Base-by-base conservation (phyloP, 2,329 filamentous ascomycete species). In the Pseudopithomyces maydicus region DNA sequence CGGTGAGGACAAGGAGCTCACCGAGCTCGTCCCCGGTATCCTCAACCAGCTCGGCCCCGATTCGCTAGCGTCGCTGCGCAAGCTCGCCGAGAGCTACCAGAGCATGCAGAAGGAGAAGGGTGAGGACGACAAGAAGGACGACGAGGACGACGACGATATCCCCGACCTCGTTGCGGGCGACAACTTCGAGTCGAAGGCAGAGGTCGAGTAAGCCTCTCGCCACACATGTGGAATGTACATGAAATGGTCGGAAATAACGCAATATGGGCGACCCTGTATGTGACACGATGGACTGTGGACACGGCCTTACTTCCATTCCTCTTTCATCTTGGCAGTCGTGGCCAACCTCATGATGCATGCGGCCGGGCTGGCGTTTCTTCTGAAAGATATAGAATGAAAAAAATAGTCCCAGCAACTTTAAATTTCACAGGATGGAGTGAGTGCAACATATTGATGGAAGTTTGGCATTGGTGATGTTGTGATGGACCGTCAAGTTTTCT, bases 1-100 rank as follows among this genome's bases (percentile, higher is more conserved):
- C 80, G 95, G 94, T 67, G 95, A 99, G 84, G 95, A 99, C 84
- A 99, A 99, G 88, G 95, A 99, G 85, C 91, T 99, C 69, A 99
- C 95, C 63, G 95, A 99, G 85, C 92, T 99, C 73, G 95, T 99
- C 67, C 95, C 95, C 74, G 95, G 95, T 67, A 99, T 99, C 82
- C 91, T 99, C 65, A 99, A 98, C 90, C 95, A 99, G 85, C 92
- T 99, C 64, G 95, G 95, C 75, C 95, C 95, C 75, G 95, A 99
- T 85, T 97, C 92, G 64, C 90, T 99, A 59, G 95, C 95, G 60
- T 97, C 92, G 64, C 91, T 99, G 76, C 91, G 95, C 81, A 98
- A 98, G 86, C 88, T 99, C 64, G 95, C 95, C 72, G 95, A 99
- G 87, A 96, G 90, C 87, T 99, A 99, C 87, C 95, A 99, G 88